Conservation (phyloP, 1,284 basidiomycete species). For the Mycena sp. region DNA sequence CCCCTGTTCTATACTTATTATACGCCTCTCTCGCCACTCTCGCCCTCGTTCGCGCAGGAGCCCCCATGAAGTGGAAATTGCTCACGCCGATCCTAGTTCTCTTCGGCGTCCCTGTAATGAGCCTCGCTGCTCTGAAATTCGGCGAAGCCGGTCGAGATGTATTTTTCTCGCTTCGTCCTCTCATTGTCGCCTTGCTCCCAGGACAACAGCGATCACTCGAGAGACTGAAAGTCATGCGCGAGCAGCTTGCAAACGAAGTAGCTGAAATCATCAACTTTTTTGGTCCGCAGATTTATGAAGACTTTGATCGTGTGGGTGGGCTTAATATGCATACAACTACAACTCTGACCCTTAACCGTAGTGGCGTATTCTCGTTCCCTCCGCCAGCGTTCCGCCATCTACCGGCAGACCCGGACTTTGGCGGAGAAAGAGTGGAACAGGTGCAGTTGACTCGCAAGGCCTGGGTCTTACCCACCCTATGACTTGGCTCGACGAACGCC, state of each 20-base stretch:
- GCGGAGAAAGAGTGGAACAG: slow-evolving; percentile 79
- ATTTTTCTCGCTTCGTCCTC: slow-evolving; percentile 87
- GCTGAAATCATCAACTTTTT: slow-evolving; percentile 91
- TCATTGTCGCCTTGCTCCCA: slow-evolving; percentile 92
- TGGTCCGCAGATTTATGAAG: slow-evolving; percentile 88
- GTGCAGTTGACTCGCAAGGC: slow-evolving; percentile 84
- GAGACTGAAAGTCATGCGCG: slow-evolving; percentile 83
- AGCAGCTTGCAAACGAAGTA: slow-evolving; percentile 88
- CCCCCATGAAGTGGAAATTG: slow-evolving; percentile 73
- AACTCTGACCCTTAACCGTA: slow-evolving; percentile 43
- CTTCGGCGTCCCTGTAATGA: slow-evolving; percentile 86
- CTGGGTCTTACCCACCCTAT: slow-evolving; percentile 86
- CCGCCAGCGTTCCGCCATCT: slow-evolving; percentile 85
- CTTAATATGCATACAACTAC: neutral
- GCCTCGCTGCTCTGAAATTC: slow-evolving; percentile 96
- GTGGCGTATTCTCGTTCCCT: slow-evolving; percentile 87
- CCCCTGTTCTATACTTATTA: slow-evolving; percentile 88
- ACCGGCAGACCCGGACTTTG: slow-evolving; percentile 74
- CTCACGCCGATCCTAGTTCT: slow-evolving; percentile 88
- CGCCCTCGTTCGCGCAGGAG: slow-evolving; percentile 78
- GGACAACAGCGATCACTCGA: slow-evolving; percentile 91
- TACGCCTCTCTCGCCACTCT: slow-evolving; percentile 88
- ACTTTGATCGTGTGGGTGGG: slow-evolving; percentile 82
- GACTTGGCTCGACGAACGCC: slow-evolving; percentile 93
- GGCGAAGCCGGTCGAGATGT: slow-evolving; percentile 99